phyloP scores from a whole-genome alignment of 2,329 filamentous ascomycete genomes.

The Aspergillus amoenus region DNA sequence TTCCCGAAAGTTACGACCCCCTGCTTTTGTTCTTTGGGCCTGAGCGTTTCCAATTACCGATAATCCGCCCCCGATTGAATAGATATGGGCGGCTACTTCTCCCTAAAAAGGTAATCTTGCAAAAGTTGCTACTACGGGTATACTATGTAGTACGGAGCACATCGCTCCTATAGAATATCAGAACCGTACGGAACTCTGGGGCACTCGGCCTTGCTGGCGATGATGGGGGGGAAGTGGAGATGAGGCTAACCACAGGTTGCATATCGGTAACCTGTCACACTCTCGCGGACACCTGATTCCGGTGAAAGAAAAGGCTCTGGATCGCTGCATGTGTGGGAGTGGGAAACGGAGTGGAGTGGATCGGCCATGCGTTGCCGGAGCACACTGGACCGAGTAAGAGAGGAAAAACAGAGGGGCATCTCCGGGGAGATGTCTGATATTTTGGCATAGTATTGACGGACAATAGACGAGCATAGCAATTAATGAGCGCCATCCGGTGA shows the following conservation, averaged over 20 bases:
- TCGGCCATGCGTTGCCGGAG: slow-evolving; percentile 25
- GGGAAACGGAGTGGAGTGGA: slow-evolving; percentile 13
- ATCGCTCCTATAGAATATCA: neutral
- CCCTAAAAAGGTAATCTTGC: neutral
- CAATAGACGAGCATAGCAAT: no score
- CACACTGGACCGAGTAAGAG: slow-evolving; percentile 31
- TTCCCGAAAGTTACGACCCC: neutral
- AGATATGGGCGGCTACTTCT: slow-evolving; percentile 8
- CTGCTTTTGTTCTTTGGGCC: neutral
- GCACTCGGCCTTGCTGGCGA: neutral
- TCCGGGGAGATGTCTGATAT: slow-evolving; percentile 3
- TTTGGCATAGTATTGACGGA: neutral
- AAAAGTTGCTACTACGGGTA: neutral
- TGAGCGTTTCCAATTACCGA: neutral
- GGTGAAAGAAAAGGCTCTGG: slow-evolving; percentile 12
- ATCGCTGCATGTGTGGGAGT: slow-evolving; percentile 2
- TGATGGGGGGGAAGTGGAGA: slow-evolving; percentile 4
- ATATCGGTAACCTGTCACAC: neutral
- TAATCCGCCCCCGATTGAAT: neutral
- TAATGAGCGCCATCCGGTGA: neutral
- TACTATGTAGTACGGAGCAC: neutral
- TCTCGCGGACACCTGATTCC: slow-evolving; percentile 7
- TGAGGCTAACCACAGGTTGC: slow-evolving; percentile 3
- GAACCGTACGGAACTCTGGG: neutral
- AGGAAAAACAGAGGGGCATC: neutral